These are phyloP conservation scores for Jamesozyma lodderae DNA, from an alignment of 805 yeast genomes.

Conservation along the genomic window DNA sequence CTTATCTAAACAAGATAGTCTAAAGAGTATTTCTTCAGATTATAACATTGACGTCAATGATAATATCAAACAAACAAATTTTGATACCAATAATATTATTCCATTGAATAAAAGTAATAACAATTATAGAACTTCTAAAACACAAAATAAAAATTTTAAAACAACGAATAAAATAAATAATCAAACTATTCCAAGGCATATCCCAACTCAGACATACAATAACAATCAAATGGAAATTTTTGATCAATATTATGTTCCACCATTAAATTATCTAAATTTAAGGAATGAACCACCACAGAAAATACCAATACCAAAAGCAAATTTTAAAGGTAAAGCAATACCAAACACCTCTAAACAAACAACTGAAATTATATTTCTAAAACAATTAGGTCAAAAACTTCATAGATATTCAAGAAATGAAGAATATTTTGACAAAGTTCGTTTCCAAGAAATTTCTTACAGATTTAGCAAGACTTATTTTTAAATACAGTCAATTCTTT, in stretches of 20 bases:
- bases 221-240: neutral
- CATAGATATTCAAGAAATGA: conserved; percentile 9
- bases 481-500: no score
- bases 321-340: neutral
- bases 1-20: neutral
- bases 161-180: no score
- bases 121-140: no score
- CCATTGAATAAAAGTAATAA: neutral
- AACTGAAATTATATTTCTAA: conserved; percentile 3
- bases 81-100: neutral
- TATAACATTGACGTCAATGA: neutral
- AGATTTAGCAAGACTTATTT: conserved; percentile 27
- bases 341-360: neutral
- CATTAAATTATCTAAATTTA: neutral
- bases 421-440: conserved; percentile 26
- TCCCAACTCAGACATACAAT: neutral
- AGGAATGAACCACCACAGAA: neutral
- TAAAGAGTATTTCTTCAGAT: neutral
- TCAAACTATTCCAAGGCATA: neutral
- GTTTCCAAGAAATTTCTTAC: conserved; percentile 29
- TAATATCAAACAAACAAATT: neutral
- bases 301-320: neutral
- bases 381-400: conserved; percentile 3
- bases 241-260: neutral
- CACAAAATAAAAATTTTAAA: no score